phyloP scores from a whole-genome alignment of 441 rosid species.

The Corymbia calophylla region DNA sequence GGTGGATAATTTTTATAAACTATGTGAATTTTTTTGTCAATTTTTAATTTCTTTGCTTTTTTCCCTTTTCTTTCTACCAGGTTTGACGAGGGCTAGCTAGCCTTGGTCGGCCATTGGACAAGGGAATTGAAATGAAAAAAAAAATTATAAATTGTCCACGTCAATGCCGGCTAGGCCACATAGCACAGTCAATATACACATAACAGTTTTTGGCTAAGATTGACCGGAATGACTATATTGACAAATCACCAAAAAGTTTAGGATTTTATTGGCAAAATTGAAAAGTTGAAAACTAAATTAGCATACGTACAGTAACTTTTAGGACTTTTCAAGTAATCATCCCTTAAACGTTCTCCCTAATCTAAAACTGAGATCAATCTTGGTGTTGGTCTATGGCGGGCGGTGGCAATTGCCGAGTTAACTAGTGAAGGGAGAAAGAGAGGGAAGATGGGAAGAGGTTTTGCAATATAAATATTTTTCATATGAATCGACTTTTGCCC shows the following conservation, averaged over 20 bases:
- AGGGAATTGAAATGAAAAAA: too few relatives aligned
- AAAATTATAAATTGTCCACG: too few relatives aligned
- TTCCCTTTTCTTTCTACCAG: too few relatives aligned
- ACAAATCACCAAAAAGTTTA: neutral
- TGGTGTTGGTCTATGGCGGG: neutral
- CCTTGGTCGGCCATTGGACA: too few relatives aligned
- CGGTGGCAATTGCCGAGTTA: neutral
- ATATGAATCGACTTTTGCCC: neutral
- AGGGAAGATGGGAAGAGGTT: neutral
- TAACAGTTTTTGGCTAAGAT: too few relatives aligned
- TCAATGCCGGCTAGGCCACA: accelerated
- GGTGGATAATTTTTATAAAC: too few relatives aligned
- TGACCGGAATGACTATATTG: accelerated
- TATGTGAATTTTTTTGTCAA: neutral
- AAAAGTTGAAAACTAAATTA: too few relatives aligned
- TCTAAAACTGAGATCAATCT: neutral
- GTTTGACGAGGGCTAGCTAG: neutral
- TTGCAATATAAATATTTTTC: neutral
- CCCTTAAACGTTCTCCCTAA: neutral
- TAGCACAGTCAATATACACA: accelerated
- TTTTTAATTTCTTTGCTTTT: too few relatives aligned
- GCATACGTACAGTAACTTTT: too few relatives aligned
- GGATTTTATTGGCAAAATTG: neutral
- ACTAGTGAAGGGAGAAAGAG: neutral
- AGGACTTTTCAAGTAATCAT: neutral